Base-by-base conservation (phyloP, 2,329 filamentous ascomycete species). In the Chaetoscypha palmicola region DNA sequence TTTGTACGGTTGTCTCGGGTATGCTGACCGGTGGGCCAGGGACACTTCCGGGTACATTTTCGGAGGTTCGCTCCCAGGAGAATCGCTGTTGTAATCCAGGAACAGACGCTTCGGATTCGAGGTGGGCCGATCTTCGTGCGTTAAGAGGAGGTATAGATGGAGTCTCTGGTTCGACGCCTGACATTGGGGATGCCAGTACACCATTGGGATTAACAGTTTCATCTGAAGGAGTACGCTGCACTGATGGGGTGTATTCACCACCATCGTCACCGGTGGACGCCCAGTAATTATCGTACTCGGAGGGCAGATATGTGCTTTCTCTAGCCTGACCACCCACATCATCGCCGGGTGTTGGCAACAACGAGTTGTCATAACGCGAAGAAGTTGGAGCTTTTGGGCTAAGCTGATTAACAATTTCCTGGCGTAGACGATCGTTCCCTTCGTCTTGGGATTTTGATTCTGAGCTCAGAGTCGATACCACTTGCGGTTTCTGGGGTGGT, bases 381-480 rank as follows among this genome's bases (percentile, higher is more conserved):
- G 42, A 30, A 11, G 56, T 36, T 4, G 64, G 56, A 22, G 64
- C 64, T 10, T 67, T 59, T 0, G 80, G 73, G 43, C 72, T 80
- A 2, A 90, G 67, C 32, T 79, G 84, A 46, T 76, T 78, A 41
- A 87, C 78, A 43, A 90, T 90, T 55, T 90, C 86, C 47, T 86
- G 81, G 21, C 79, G 73, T 36, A 90, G 62, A 44, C 76, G 71
- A 52, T 90, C 85, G 55, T 76, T 88, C 56, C 88, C 83, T 52
- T 81, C 77, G 46, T 60, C 54, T 32, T 57, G 33, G 16, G 48
- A 34, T 19, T 22, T 20, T 26, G 43, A 40, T 19, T 61, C 54
- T 12, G 46, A 55, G 24, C 50, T 56, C 14, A 56, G 21, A 2
- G 45, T 47, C 20, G 56, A 52, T 11, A 52, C 14, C 9, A 50